Percentiles rank a stretch among this genome's conserved stretches.
These are phyloP conservation scores for Pulveroboletus ravenelii DNA, from an alignment of 768 basidiomycete species.

Conservation along the genomic window DNA sequence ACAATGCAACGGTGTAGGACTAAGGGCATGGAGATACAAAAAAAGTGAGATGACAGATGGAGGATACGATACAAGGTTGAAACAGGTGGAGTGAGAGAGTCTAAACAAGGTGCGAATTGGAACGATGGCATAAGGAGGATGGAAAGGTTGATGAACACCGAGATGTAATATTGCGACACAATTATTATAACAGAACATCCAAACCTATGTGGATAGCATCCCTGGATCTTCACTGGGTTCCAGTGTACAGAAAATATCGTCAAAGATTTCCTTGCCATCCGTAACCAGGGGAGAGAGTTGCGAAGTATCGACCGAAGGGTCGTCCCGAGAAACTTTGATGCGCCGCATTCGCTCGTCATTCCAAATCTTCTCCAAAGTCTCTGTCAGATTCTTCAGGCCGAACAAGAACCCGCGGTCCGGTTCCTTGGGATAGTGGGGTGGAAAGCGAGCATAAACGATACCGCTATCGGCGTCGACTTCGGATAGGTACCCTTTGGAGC, in stretches of 20 bases:
- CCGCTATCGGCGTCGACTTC: constrained; percentile 81
- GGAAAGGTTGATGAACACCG: background rate
- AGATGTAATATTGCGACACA: background rate
- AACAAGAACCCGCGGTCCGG: constrained; percentile 94
- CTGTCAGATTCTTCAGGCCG: constrained; percentile 78
- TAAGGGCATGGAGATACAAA: background rate
- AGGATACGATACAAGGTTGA: constrained; percentile 9
- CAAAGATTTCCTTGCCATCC: constrained; percentile 77
- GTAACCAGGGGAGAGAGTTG: constrained; percentile 61
- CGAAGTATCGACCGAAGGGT: constrained; percentile 39
- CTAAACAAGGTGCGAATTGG: constrained; percentile 6
- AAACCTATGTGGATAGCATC: constrained; percentile 63
- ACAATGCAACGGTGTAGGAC: constrained; percentile 6
- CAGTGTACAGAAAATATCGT: constrained; percentile 56
- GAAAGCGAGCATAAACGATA: constrained; percentile 86
- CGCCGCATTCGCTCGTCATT: constrained; percentile 74
- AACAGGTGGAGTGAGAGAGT: constrained; percentile 6
- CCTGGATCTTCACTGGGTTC: constrained; percentile 62
- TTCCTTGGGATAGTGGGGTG: constrained; percentile 82
- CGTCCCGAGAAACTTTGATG: constrained; percentile 59
- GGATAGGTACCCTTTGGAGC: constrained; percentile 73
- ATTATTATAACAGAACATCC: background rate
- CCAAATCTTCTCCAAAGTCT: constrained; percentile 80
- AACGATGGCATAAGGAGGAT: background rate
- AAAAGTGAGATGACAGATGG: background rate